phyloP scores from a whole-genome alignment of 768 basidiomycete species.

The Phaffia tasmanica region DNA sequence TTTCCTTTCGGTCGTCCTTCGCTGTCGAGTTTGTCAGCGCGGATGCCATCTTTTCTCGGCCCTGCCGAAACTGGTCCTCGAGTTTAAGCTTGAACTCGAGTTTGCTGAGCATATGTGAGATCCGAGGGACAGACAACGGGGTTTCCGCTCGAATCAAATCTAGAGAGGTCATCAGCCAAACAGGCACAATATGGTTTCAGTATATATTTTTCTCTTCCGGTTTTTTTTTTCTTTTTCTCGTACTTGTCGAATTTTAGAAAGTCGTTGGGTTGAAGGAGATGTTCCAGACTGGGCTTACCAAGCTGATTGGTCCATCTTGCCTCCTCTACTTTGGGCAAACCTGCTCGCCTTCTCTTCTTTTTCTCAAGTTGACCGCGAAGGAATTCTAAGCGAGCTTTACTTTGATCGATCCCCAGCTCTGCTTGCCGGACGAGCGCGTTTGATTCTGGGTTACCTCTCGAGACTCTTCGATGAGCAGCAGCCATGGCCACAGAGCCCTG shows the following conservation, averaged over 20 bases:
- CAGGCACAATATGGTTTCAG: neutral
- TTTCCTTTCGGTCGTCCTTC: constrained; percentile 93
- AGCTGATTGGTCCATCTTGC: constrained; percentile 25
- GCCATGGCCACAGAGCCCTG: constrained; percentile 21
- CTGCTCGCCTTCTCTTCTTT: constrained; percentile 22
- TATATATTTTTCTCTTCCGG: neutral
- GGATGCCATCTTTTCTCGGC: constrained; percentile 91
- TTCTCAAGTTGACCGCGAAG: constrained; percentile 25
- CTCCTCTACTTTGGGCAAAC: constrained; percentile 18
- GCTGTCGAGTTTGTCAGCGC: constrained; percentile 68
- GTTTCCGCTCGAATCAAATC: constrained; percentile 97
- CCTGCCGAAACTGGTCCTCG: constrained; percentile 93
- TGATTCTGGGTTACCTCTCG: constrained; percentile 13
- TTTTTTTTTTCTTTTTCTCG: neutral
- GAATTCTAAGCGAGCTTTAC: constrained; percentile 22
- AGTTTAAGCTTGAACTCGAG: constrained; percentile 98
- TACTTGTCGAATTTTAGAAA: no score
- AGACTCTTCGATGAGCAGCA: constrained; percentile 19
- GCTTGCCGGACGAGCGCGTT: constrained; percentile 25
- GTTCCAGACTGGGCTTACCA: constrained; percentile 6
- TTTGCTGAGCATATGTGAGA: constrained; percentile 94
- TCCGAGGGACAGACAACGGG: constrained; percentile 88
- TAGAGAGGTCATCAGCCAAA: constrained; percentile 26
- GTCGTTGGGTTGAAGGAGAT: neutral
- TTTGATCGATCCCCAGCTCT: constrained; percentile 20